Evolutionary conservation across 192 early-diverging fungal species (phyloP).

Genomic region (Coemansia sp.): DNA sequence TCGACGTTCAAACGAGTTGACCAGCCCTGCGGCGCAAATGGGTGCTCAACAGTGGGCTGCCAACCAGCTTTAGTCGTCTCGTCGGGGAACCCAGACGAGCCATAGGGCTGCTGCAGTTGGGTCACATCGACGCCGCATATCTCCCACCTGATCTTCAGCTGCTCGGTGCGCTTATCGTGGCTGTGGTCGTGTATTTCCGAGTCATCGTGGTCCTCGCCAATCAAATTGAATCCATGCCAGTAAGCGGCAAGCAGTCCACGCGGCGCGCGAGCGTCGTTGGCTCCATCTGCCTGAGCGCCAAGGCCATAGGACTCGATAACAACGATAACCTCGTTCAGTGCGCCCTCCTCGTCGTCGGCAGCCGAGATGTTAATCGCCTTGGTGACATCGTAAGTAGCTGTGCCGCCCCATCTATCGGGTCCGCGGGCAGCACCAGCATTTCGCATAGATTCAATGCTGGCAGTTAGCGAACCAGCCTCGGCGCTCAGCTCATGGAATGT

Average conservation of each 20-base stretch:
- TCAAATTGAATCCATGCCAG: constrained; percentile 56
- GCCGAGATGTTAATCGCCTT: constrained; percentile 33
- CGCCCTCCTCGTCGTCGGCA: constrained; percentile 45
- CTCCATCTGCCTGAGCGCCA: constrained; percentile 64
- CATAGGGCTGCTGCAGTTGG: constrained; percentile 58
- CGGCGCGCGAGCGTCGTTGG: constrained; percentile 75
- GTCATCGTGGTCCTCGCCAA: constrained; percentile 54
- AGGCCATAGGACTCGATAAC: constrained; percentile 79
- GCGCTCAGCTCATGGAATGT: constrained; percentile 64
- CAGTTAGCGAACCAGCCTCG: constrained; percentile 19
- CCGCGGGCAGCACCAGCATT: constrained; percentile 41
- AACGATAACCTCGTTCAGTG: constrained; percentile 66
- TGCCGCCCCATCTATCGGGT: constrained; percentile 65
- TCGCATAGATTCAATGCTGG: constrained; percentile 19
- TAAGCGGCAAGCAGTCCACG: constrained; percentile 70
- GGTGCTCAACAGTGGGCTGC: constrained; percentile 31
- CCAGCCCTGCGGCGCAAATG: constrained; percentile 34
- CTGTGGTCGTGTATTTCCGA: constrained; percentile 51
- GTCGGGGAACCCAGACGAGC: constrained; percentile 74
- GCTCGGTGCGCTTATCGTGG: constrained; percentile 43
- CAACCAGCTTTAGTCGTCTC: constrained; percentile 55
- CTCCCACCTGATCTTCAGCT: constrained; percentile 58
- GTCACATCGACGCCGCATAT: constrained; percentile 77
- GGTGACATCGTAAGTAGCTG: constrained; percentile 60
- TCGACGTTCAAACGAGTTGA: constrained; percentile 28